Evolutionary conservation across 2,329 filamentous ascomycete species (phyloP), one percentile per base, ranked within the genome.

Genomic region (Neonectria magnoliae): DNA sequence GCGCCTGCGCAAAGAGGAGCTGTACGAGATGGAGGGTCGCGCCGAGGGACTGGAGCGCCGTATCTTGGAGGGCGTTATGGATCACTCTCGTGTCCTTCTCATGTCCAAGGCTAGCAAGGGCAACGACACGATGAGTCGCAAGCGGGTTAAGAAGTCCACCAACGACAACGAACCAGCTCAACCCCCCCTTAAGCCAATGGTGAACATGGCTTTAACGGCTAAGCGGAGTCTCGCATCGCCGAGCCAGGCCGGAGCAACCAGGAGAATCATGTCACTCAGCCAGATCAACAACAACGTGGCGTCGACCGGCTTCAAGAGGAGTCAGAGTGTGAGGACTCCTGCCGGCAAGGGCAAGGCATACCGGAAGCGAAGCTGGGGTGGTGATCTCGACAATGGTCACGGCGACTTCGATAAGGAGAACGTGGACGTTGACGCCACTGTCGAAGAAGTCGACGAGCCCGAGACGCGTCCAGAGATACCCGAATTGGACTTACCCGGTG

Each of bases 41-140:
- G 96, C 95, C 3, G 94, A 98, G 77, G 88, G 89, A 4, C 85
- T 99, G 25, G 96, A 99, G 81, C 92, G 94, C 57, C 90, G 96
- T 27, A 97, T 99, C 71, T 83, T 99, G 33, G 95, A 98, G 70
- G 94, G 95, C 27, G 93, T 98, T 67, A 97, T 99, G 81, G 94
- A 98, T 73, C 95, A 98, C 77, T 98, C 95, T 20, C 91, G 95
- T 7, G 90, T 95, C 27, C 85, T 98, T n/a, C 87, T 98, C 62
- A 92, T 96, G 83, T 84, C 89, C 70, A 91, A 93, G 81, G 81
- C 87, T 4, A 81, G 78, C 70, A 84, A 83, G 71, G 80, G 80
- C 11, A 80, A 83, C 11, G 87, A 88, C 57, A 80, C 82, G 65
- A 88, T 89, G 87, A 88, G 80, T 76, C 85, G 86, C 55, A 89